Evolutionary conservation across 225 moss, liverwort and hornwort genomes (phyloP), one percentile per base, ranked within the genome.

Genomic region (Sphagnum tenellum): DNA sequence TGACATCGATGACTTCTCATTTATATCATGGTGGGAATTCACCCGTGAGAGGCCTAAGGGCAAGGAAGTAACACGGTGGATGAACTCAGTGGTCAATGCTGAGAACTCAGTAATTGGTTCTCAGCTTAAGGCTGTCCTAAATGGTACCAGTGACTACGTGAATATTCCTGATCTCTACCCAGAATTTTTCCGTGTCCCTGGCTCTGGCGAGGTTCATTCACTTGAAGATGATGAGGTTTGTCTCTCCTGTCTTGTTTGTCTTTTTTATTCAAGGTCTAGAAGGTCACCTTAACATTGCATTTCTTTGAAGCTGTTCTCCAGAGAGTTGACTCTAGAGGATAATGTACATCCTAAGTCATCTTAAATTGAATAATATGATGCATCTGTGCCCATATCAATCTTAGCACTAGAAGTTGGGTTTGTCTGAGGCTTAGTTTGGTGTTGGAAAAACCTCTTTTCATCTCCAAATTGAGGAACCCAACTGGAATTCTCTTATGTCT

Each of bases 1-100:
- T 29, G 62, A 72, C 44, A 69, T 69, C 50, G 65, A 72, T 10
- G 76, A 79, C 47, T 46, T 79, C 53, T 55, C 66, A 10, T 72
- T 79, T 61, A 67, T 63, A 11, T 57, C 69, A 3, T 75, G 75
- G 75, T 79, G 79, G 79, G 45, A 76, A 7, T 79, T 79, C 55
- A 67, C 63, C 45, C 75, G 79, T 13, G 75, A 79, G 44, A 64
- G 79, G 44, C 79, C 79, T 2, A 79, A 79, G 61, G 71, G 71
- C 4, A 79, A 79, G 55, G 79, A 79, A 63, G 53, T 72, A 8
- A 76, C 72, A 5, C 47, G 45, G 12, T 73, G 65, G 65, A 62
- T 70, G 3, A 63, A 72, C 44, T 57, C 55, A 10, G 72, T 69
- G 14, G 48, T 59, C 63, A 66, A 55, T 48, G 8, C 68, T 13